These are phyloP conservation scores for Toxicodendron radicans DNA, from an alignment of 345 rosid genomes.

Conservation along the genomic window DNA sequence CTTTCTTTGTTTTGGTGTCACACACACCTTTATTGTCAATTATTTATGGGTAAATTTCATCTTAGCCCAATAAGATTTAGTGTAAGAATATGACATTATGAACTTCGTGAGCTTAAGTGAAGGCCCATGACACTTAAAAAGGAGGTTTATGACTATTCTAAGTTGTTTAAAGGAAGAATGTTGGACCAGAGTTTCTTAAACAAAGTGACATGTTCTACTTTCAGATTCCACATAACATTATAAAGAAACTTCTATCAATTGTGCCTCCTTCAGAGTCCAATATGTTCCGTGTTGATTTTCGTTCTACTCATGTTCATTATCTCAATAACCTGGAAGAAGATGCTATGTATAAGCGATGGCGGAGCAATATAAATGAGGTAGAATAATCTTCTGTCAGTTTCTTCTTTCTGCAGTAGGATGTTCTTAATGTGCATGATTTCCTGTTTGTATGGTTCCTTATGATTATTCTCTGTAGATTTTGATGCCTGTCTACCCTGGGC, in stretches of 20 bases:
- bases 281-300: conserved; percentile 80
- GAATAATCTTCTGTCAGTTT: conserved; percentile 12
- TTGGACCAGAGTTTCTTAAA: neutral
- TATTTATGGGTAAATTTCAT: neutral
- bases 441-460: conserved; percentile 20
- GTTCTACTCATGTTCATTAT: conserved; percentile 84
- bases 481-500: conserved; percentile 98
- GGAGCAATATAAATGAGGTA: conserved; percentile 92
- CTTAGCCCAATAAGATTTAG: too few relatives aligned
- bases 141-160: neutral
- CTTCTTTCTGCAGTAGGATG: conserved; percentile 21
- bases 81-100: neutral
- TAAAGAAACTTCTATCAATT: conserved; percentile 65
- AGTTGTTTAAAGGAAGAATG: neutral
- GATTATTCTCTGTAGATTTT: conserved; percentile 62
- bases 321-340: conserved; percentile 98
- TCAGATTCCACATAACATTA: conserved; percentile 71
- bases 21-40: neutral
- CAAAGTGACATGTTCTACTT: neutral
- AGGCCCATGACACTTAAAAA: neutral
- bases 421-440: conserved; percentile 5
- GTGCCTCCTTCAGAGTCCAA: conserved; percentile 70
- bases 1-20: neutral
- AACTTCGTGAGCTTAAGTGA: neutral
- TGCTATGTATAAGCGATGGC: conserved; percentile 92